phyloP scores from a whole-genome alignment of 2,329 filamentous ascomycete species.

The Bipolaris victoriae region DNA sequence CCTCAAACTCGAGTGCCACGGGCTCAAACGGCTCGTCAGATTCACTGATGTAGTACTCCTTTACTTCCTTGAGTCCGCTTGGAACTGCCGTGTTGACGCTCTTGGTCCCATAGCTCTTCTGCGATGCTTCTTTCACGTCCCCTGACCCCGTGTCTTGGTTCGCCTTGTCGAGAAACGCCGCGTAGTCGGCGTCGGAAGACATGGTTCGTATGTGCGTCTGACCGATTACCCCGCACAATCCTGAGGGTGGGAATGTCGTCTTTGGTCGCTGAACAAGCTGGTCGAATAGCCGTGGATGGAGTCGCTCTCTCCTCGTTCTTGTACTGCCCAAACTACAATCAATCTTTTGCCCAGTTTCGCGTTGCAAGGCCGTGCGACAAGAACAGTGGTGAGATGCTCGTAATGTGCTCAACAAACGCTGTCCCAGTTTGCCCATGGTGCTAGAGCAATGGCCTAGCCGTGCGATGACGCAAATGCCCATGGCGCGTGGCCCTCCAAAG shows the following conservation, averaged over 20 bases:
- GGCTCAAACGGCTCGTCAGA: slow-evolving; percentile 85
- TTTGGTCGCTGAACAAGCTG: not conserved
- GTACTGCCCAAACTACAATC: not conserved
- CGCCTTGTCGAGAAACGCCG: slow-evolving; percentile 83
- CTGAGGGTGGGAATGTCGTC: not conserved
- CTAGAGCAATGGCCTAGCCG: slow-evolving; percentile 13
- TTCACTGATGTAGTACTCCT: slow-evolving; percentile 77
- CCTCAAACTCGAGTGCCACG: slow-evolving; percentile 69
- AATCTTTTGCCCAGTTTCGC: not conserved
- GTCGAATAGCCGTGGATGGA: not conserved
- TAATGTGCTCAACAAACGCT: slow-evolving; percentile 3
- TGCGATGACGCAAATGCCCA: slow-evolving; percentile 35
- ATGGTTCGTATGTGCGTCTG: slow-evolving; percentile 52
- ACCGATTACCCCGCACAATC: not conserved
- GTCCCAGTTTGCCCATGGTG: slow-evolving; percentile 23
- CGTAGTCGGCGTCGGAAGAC: slow-evolving; percentile 82
- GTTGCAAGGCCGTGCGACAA: not conserved
- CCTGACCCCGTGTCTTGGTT: slow-evolving; percentile 66
- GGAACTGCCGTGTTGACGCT: slow-evolving; percentile 65
- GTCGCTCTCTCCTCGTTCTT: not conserved
- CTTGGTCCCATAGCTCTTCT: slow-evolving; percentile 41
- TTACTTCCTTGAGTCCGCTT: slow-evolving; percentile 42
- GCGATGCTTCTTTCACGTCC: slow-evolving; percentile 28
- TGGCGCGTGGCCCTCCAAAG: slow-evolving; percentile 13
- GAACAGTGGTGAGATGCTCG: not conserved